Percentiles rank a stretch among this genome's conserved stretches.
These are phyloP conservation scores for Starmerella stigmatis DNA, from an alignment of 805 yeast species.

Conservation along the genomic window DNA sequence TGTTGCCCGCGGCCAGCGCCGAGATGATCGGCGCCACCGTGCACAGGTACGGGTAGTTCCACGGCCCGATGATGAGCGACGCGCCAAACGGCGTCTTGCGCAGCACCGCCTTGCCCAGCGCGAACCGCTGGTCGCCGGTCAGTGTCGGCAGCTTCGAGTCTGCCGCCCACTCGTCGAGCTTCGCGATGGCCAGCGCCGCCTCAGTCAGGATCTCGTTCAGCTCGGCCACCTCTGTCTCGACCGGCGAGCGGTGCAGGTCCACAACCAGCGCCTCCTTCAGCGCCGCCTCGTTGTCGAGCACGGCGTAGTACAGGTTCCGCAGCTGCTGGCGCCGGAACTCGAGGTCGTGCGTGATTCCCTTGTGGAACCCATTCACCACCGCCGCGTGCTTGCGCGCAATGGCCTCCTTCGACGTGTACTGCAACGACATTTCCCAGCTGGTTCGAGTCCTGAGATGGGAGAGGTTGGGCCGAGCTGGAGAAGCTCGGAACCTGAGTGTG, in stretches of 20 bases:
- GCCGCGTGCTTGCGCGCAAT: slow-evolving; percentile 40
- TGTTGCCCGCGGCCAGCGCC: slow-evolving; percentile 79
- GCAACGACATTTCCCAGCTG: slow-evolving; percentile 1
- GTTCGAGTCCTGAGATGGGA: no score
- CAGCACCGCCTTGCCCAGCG: slow-evolving; percentile 16
- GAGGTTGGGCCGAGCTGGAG: no score
- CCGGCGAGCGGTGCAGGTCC: slow-evolving; percentile 58
- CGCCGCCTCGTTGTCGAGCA: slow-evolving; percentile 47
- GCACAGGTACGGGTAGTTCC: slow-evolving; percentile 66
- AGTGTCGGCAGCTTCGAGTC: slow-evolving; percentile 33
- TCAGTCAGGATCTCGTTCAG: slow-evolving; percentile 43
- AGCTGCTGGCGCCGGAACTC: slow-evolving; percentile 52
- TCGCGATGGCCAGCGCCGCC: slow-evolving; percentile 46
- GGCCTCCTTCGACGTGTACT: slow-evolving; percentile 29
- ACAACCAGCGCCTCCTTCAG: slow-evolving; percentile 47
- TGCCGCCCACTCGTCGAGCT: slow-evolving; percentile 51
- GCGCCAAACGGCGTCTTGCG: slow-evolving; percentile 43
- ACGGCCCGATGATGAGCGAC: slow-evolving; percentile 64
- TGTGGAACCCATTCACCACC: slow-evolving; percentile 36
- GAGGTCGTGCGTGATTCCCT: slow-evolving; percentile 42
- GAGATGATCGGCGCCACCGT: slow-evolving; percentile 58
- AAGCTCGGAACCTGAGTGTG: no score
- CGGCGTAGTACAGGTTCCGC: slow-evolving; percentile 52
- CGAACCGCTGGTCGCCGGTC: slow-evolving; percentile 24
- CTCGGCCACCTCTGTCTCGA: slow-evolving; percentile 58